phyloP scores from a whole-genome alignment of 805 yeast species.

The Candida mattraensis region DNA sequence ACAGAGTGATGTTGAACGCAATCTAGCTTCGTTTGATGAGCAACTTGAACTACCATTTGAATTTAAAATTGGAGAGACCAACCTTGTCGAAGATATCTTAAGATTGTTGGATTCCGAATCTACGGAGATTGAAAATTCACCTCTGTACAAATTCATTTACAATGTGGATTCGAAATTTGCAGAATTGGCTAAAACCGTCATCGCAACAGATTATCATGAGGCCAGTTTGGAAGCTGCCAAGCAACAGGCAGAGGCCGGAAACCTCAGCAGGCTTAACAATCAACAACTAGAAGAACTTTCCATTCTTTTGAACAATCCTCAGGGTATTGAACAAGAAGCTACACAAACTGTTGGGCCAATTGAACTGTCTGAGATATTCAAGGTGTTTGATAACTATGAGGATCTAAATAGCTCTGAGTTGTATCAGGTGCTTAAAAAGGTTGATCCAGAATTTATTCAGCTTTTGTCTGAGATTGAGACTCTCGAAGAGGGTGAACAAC shows the following conservation, averaged over 20 bases:
- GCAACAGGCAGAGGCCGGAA: slow-evolving; percentile 1
- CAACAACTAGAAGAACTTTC: no score
- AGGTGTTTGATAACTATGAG: slow-evolving; percentile 14
- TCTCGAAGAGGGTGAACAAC: slow-evolving; percentile 20
- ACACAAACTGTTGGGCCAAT: no score
- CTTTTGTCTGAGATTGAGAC: slow-evolving; percentile 21
- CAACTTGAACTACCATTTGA: slow-evolving; percentile 17
- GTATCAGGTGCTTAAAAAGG: slow-evolving; percentile 20
- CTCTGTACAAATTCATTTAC: slow-evolving; percentile 21
- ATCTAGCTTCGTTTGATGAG: slow-evolving; percentile 18
- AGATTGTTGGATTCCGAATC: slow-evolving; percentile 16
- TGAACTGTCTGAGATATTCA: slow-evolving; percentile 3
- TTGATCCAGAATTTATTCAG: slow-evolving; percentile 27
- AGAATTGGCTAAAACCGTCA: slow-evolving; percentile 14
- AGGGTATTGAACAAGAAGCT: no score
- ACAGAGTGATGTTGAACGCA: slow-evolving; percentile 11
- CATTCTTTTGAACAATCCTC: no score
- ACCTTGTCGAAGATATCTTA: slow-evolving; percentile 23
- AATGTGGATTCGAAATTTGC: slow-evolving; percentile 25
- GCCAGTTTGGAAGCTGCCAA: slow-evolving; percentile 3
- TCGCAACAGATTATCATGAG: slow-evolving; percentile 17
- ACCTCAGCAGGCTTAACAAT: slow-evolving; percentile 2
- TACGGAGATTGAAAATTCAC: slow-evolving; percentile 20
- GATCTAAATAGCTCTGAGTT: slow-evolving; percentile 24
- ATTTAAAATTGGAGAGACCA: no score